Evolutionary conservation across 2,329 filamentous ascomycete genomes (phyloP).

Genomic region (Colletotrichum costaricense): DNA sequence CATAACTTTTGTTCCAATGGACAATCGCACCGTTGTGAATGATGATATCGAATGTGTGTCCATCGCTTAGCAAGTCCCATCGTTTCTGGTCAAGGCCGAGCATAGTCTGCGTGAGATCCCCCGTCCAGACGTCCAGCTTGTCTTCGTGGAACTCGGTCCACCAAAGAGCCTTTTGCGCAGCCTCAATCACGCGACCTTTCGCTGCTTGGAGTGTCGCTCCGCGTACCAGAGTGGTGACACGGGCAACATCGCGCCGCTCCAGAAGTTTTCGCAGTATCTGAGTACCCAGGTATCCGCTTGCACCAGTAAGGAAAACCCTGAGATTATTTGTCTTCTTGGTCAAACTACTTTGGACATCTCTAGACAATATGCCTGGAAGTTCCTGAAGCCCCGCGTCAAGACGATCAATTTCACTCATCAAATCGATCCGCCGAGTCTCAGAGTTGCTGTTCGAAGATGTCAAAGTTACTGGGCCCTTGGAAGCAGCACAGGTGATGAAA

Average conservation of each 20-base stretch:
- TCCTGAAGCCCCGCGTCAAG: not conserved
- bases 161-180: not conserved
- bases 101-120: not conserved
- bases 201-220: not conserved
- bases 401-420: not conserved
- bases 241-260: not conserved
- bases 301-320: slow-evolving; percentile 15
- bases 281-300: slow-evolving; percentile 16
- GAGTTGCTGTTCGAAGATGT: fast-evolving
- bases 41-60: not conserved
- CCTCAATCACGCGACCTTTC: not conserved
- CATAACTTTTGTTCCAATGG: slow-evolving; percentile 28
- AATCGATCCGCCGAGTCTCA: not conserved
- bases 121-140: slow-evolving; percentile 20
- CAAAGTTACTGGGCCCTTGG: no score
- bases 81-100: not conserved
- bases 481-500: not conserved
- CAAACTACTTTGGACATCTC: no score
- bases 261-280: slow-evolving; percentile 22
- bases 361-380: not conserved
- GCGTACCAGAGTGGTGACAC: not conserved
- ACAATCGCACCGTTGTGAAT: slow-evolving; percentile 23
- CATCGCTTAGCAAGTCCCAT: not conserved
- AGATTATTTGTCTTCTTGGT: not conserved
- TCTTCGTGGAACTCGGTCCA: slow-evolving; percentile 21